Evolutionary conservation across 768 basidiomycete species (phyloP).

Genomic region (Boletus barrowsii): DNA sequence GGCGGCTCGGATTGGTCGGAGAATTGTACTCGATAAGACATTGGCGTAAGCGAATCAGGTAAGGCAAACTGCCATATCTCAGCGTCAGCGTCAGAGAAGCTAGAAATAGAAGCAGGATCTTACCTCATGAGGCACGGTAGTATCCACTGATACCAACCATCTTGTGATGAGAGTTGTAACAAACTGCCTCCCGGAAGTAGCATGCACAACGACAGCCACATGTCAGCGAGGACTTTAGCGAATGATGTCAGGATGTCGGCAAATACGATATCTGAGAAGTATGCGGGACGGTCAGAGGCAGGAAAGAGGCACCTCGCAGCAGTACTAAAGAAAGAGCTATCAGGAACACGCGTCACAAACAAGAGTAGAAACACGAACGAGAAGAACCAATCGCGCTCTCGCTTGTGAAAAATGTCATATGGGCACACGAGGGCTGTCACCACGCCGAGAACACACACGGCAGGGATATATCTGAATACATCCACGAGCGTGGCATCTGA

Average conservation of each 20-base stretch:
- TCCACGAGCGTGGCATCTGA: slow-evolving; percentile 64
- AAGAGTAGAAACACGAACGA: slow-evolving; percentile 49
- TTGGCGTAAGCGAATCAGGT: slow-evolving; percentile 89
- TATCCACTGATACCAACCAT: slow-evolving; percentile 70
- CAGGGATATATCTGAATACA: slow-evolving; percentile 72
- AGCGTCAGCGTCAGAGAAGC: slow-evolving; percentile 5
- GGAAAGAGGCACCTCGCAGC: slow-evolving; percentile 73
- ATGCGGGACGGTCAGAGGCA: slow-evolving; percentile 55
- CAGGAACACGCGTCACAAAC: neutral
- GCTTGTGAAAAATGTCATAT: slow-evolving; percentile 60
- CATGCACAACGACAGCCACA: slow-evolving; percentile 87
- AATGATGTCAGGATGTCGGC: slow-evolving; percentile 97
- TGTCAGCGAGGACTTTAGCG: slow-evolving; percentile 93
- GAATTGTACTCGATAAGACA: slow-evolving; percentile 81
- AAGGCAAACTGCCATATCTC: slow-evolving; percentile 60
- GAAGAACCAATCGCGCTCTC: slow-evolving; percentile 74
- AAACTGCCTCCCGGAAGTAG: slow-evolving; percentile 82
- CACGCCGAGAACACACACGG: slow-evolving; percentile 58
- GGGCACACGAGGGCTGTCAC: slow-evolving; percentile 63
- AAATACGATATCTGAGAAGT: slow-evolving; percentile 90
- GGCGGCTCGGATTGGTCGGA: slow-evolving; percentile 58
- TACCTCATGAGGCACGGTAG: slow-evolving; percentile 88
- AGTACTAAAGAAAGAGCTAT: slow-evolving; percentile 44
- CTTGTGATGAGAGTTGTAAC: slow-evolving; percentile 55
- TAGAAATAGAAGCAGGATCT: slow-evolving; percentile 12